Evolutionary conservation across 169 alveolate species (phyloP).

Genomic region (Plasmodium sp.): DNA sequence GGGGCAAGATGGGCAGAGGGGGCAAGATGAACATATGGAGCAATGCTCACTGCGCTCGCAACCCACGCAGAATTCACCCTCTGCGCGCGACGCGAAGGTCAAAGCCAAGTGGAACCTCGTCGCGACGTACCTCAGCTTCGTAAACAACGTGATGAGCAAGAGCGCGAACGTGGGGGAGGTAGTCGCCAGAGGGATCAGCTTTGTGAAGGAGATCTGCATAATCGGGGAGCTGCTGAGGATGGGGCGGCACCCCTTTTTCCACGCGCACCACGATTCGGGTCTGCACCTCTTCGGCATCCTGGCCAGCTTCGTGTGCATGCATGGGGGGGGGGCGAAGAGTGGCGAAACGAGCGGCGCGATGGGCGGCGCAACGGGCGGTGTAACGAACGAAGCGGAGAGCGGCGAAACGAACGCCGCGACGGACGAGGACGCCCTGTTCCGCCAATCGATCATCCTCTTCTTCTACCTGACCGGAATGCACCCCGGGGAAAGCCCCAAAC

Average conservation of each 20-base stretch:
- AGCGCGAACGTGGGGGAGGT: conserved; percentile 10
- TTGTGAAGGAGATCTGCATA: conserved; percentile 32
- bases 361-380: not conserved
- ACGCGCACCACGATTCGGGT: conserved; percentile 26
- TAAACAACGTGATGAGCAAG: conserved; percentile 1
- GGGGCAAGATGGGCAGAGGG: not conserved
- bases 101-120: conserved; percentile 10
- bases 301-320: conserved; percentile 31
- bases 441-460: not conserved
- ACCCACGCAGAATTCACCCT: not conserved
- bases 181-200: not conserved
- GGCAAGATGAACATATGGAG: not conserved
- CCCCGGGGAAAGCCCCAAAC: not conserved
- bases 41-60: not conserved
- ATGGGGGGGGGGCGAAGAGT: not conserved
- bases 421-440: not conserved
- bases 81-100: not conserved
- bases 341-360: not conserved
- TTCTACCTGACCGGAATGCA: not conserved
- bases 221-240: not conserved
- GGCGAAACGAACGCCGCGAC: not conserved
- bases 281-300: conserved; percentile 17
- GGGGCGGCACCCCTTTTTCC: conserved; percentile 4
- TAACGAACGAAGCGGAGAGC: not conserved
- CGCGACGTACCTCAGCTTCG: conserved; percentile 2